Conservation (phyloP, 2,329 filamentous ascomycete species). For the Bipolaris cookei region DNA sequence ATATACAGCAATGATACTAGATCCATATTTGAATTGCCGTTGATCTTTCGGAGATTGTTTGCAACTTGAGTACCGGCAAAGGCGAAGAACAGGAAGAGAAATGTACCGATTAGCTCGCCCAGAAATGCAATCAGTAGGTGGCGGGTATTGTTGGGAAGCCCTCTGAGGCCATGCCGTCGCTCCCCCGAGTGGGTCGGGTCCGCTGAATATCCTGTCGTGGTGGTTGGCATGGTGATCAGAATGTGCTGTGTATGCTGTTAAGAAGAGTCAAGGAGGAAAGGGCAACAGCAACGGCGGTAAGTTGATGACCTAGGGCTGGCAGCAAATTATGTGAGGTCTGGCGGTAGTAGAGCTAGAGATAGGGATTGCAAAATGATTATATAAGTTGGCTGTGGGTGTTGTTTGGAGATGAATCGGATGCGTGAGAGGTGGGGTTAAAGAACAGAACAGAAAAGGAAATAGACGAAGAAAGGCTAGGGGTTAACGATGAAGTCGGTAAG, state of each 20-base stretch:
- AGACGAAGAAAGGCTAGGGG: not conserved
- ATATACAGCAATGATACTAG: conserved; percentile 45
- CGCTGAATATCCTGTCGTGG: conserved; percentile 44
- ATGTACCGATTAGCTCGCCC: conserved; percentile 52
- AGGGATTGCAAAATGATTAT: conserved; percentile 1
- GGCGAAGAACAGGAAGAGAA: conserved; percentile 51
- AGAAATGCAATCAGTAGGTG: conserved; percentile 56
- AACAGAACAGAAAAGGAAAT: not conserved
- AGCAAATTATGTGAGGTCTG: not conserved
- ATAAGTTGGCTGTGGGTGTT: conserved; percentile 1
- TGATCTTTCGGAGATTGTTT: conserved; percentile 43
- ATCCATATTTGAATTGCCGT: conserved; percentile 31
- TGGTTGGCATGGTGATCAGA: conserved; percentile 50
- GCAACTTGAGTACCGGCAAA: conserved; percentile 50
- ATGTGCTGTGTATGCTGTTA: conserved; percentile 37
- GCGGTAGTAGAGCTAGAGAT: not conserved
- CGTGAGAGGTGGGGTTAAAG: not conserved
- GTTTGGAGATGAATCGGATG: conserved; percentile 1
- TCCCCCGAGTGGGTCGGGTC: conserved; percentile 45
- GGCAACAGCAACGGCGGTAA: conserved; percentile 6
- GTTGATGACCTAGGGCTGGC: not conserved
- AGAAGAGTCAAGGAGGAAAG: conserved; percentile 48
- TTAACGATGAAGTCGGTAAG: not conserved
- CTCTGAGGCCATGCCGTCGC: conserved; percentile 49
- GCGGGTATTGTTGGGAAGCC: conserved; percentile 52